Evolutionary conservation across 306 rosid genomes (phyloP).

Genomic region (Ammopiptanthus mongolicus): DNA sequence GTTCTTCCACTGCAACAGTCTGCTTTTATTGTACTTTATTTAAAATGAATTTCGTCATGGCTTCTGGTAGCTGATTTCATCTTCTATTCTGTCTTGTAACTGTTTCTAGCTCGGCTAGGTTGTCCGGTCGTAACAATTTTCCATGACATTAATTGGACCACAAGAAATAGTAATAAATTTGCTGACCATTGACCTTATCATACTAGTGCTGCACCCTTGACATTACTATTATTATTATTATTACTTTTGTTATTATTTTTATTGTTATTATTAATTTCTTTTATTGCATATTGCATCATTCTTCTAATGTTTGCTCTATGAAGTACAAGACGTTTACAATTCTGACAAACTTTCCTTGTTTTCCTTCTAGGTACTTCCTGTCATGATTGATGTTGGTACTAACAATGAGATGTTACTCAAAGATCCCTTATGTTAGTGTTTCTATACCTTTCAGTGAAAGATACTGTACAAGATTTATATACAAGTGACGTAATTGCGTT

Average conservation of each 20-base stretch:
- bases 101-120: neutral
- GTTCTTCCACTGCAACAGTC: neutral
- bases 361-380: constrained; percentile 79
- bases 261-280: neutral
- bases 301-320: neutral
- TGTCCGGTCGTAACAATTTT: neutral
- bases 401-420: constrained; percentile 78
- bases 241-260: neutral
- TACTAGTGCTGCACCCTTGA: neutral
- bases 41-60: neutral
- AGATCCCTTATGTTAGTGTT: constrained; percentile 78
- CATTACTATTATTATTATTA: neutral
- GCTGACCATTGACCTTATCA: neutral
- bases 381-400: constrained; percentile 98
- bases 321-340: neutral
- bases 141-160: neutral
- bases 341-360: neutral
- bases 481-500: neutral
- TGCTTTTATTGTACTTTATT: neutral
- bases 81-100: constrained; percentile 5
- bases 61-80: neutral
- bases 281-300: neutral
- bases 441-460: constrained; percentile 15
- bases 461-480: neutral
- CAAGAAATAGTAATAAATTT: neutral